Base-by-base conservation (phyloP, 352 stramenopile species). In the Phytophthora meadii region DNA sequence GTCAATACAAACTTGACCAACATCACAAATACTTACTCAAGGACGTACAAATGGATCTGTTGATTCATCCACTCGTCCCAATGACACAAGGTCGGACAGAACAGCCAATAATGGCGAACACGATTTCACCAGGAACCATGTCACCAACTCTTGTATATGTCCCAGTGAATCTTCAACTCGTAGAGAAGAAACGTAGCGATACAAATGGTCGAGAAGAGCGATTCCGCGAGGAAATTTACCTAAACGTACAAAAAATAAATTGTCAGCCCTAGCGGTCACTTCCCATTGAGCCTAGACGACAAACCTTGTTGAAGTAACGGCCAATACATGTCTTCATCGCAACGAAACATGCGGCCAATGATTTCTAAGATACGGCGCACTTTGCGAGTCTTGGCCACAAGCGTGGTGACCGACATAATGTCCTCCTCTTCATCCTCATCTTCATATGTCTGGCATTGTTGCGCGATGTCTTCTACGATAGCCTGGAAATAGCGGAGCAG, bases 41-140 rank as follows among this genome's bases (percentile, higher is more conserved):
- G 24, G 2, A 79, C 84, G 58, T 79, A 93, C 84, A 52, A 81
- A 77, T 19, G 78, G 74, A 63, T 93, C 82, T 25, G 72, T 77
- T 15, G 64, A 36, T 37, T 89, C 56, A 9, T 70, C 54, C 22
- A 89, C 76, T 37, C 72, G 61, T 2, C 84, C 84, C 5, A 55
- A 71, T 1, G 74, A 61, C 8, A 88, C 62, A 32, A 90, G 81
- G n/a, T 75, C 68, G 4, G 84, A 83, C 30, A 93, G 53, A 0
- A 74, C 63, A 34, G 56, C 56, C n/a, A 93, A 44, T n/a, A 88
- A 80, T 28, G 84, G 81, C 14, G 61, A 67, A n/a, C 70, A 76
- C 17, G 77, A 63, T 47, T 83, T 84, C 1, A 86, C 65, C 27
- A 93, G 67, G 28, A 93, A 70, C 84, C 84, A 92, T 19, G 42